Conservation (phyloP, 345 rosid species). For the Arabidopsis suecica region DNA sequence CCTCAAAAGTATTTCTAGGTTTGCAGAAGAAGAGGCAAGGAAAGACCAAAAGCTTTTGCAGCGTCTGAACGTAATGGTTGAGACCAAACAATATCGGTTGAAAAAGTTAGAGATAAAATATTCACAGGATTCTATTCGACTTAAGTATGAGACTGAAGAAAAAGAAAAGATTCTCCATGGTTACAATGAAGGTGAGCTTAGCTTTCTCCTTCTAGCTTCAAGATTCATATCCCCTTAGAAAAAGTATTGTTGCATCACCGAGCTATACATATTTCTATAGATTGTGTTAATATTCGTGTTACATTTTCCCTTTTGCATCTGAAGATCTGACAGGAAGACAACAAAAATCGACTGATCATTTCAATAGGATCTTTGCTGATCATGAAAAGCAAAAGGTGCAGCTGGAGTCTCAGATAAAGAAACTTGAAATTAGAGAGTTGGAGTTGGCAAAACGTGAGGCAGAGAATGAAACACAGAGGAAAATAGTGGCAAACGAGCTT, state of each 20-base stretch:
- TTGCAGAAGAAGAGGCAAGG: constrained; percentile 87
- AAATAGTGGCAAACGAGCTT: constrained; percentile 65
- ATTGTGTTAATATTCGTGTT: constrained; percentile 23
- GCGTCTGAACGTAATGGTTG: constrained; percentile 58
- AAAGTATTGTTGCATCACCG: constrained; percentile 20
- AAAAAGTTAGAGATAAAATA: constrained; percentile 65
- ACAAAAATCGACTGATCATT: constrained; percentile 74
- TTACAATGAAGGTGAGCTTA: constrained; percentile 75
- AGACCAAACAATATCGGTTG: constrained; percentile 60
- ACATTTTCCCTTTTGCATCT: constrained; percentile 31
- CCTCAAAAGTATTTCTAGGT: constrained; percentile 73
- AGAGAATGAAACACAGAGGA: constrained; percentile 78
- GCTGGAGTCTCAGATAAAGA: constrained; percentile 74
- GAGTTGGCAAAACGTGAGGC: constrained; percentile 88
- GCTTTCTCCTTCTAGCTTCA: constrained; percentile 19
- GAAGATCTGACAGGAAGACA: constrained; percentile 85
- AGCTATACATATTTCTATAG: constrained; percentile 19
- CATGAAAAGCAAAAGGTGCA: constrained; percentile 84
- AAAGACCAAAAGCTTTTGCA: constrained; percentile 73
- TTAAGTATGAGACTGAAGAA: constrained; percentile 61
- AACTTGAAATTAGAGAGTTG: constrained; percentile 68
- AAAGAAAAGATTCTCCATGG: constrained; percentile 78
- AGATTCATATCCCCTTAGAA: constrained; percentile 5
- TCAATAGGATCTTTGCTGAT: constrained; percentile 73
- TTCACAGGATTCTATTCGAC: constrained; percentile 56